Evolutionary conservation across 2,329 filamentous ascomycete species (phyloP).

Genomic region (Geosmithia flava): DNA sequence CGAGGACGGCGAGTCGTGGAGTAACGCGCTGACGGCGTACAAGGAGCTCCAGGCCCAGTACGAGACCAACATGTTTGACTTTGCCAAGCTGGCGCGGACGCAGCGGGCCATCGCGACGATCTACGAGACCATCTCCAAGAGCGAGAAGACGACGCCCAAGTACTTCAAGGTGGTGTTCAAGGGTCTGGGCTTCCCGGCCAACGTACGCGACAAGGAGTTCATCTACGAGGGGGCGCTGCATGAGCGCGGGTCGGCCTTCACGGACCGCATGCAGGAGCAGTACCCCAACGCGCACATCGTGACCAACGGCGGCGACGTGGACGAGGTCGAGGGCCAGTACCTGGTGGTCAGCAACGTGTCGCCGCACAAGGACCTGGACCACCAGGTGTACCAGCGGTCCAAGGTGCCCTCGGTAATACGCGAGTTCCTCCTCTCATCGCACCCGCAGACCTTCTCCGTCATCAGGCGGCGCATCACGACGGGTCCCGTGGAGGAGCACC

Average conservation of each 20-base stretch:
- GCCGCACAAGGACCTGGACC: constrained; percentile 67
- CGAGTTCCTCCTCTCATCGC: constrained; percentile 73
- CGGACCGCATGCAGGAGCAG: constrained; percentile 83
- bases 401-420: constrained; percentile 70
- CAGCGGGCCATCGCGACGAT: constrained; percentile 86
- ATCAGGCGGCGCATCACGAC: constrained; percentile 59
- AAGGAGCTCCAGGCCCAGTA: constrained; percentile 88
- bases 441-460: constrained; percentile 67
- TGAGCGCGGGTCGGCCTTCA: constrained; percentile 71
- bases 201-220: constrained; percentile 78
- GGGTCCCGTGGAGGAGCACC: constrained; percentile 60
- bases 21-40: constrained; percentile 76
- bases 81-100: constrained; percentile 77
- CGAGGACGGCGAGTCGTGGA: constrained; percentile 90
- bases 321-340: constrained; percentile 85
- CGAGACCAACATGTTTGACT: constrained; percentile 80
- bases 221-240: constrained; percentile 73
- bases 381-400: constrained; percentile 80
- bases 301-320: constrained; percentile 46
- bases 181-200: constrained; percentile 75
- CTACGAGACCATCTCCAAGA: constrained; percentile 77
- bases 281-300: constrained; percentile 79
- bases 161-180: constrained; percentile 90
- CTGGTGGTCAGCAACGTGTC: constrained; percentile 71
- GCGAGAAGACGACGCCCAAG: constrained; percentile 63